Base-by-base conservation (phyloP, 176 grass and related monocot genomes). In the Oryza meridionalis region DNA sequence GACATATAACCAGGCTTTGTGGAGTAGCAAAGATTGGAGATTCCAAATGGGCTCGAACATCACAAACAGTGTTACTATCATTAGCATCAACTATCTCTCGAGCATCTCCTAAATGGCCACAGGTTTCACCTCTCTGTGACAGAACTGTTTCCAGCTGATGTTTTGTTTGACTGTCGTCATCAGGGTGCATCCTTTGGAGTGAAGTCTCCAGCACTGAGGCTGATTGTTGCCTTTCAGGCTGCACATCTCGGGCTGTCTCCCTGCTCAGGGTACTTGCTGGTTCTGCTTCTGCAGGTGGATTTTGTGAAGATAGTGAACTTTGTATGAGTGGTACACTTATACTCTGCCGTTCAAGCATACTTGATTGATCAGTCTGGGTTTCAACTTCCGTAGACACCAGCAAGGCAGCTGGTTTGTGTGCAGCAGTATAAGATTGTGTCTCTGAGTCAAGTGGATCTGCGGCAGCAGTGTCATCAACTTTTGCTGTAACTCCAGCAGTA, bases 251-350 rank as follows among this genome's bases (percentile, higher is more conserved):
- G 68, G 69, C 75, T 61, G 79, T 6, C 11, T 83, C 83, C 1
- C 11, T 51, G 49, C 49, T 55, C 63, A 88, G 19, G 26, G 26
- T 70, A 80, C 32, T 77, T 49, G 88, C 31, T 71, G 27, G 13
- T 15, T 72, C 79, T 64, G 81, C 68, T 81, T 81, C 77, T 79
- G 68, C 53, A 11, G 51, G 40, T 73, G 68, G 58, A 66, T 65
- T 31, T 79, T 2, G 68, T 0, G 9, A 73, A 82, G 42, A 21
- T 82, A 42, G 40, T 50, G 27, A 21, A 22, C 42, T 87, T 70
- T 63, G 72, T 64, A 64, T 38, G 29, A 72, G 21, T 19, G 65
- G 72, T 17, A 27, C 21, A 89, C 65, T 16, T 50, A 40, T 38
- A 46, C 69, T 80, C 79, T 84, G 69, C 19, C 63, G 69, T 2